Evolutionary conservation across 768 basidiomycete species (phyloP).

Genomic region (Termitomyces heimii): DNA sequence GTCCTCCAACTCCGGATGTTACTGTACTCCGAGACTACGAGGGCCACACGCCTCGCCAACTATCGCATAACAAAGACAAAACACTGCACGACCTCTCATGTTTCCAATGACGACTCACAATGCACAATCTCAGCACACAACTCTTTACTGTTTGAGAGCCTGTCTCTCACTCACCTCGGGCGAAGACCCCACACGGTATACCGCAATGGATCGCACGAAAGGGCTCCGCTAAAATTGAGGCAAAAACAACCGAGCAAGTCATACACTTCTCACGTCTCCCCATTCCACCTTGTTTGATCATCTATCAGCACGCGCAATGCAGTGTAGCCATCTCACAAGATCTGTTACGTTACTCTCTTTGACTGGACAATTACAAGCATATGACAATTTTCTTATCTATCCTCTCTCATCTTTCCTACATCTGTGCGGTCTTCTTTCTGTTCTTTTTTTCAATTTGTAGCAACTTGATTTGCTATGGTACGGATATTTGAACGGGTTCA

Average conservation of each 20-base stretch:
- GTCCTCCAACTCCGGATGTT: slow-evolving; percentile 3
- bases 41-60: slow-evolving; percentile 8
- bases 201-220: background rate
- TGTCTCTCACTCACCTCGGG: slow-evolving; percentile 1
- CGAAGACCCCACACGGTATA: background rate
- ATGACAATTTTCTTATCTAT: slow-evolving; percentile 10
- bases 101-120: slow-evolving; percentile 11
- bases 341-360: slow-evolving; percentile 17
- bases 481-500: slow-evolving; percentile 14
- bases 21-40: background rate
- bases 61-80: slow-evolving; percentile 5
- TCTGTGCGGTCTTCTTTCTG: background rate
- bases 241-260: slow-evolving; percentile 5
- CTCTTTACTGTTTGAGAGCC: slow-evolving; percentile 12
- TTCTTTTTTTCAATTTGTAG: background rate
- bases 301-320: slow-evolving; percentile 17
- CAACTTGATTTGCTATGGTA: slow-evolving; percentile 5
- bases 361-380: slow-evolving; percentile 16
- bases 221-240: slow-evolving; percentile 3
- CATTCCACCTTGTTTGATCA: slow-evolving; percentile 14
- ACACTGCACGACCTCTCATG: slow-evolving; percentile 11
- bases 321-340: slow-evolving; percentile 17
- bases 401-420: slow-evolving; percentile 3
- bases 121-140: slow-evolving; percentile 18
- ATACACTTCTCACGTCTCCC: background rate